Evolutionary conservation across 1,139 yeast genomes (phyloP).

Genomic region (Kodamaea sp.): DNA sequence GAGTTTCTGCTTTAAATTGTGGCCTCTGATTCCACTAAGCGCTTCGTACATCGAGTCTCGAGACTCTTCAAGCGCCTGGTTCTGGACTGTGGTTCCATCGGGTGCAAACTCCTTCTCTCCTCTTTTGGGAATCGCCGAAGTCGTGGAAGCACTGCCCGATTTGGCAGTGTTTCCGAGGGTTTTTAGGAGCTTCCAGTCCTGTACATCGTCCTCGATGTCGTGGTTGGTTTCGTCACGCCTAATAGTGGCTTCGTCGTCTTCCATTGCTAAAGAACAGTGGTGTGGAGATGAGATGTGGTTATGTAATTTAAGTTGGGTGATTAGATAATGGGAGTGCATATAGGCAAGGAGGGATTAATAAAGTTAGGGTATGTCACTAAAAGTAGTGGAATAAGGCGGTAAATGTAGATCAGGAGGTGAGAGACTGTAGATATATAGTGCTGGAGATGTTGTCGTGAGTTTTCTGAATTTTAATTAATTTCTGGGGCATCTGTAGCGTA

Average conservation of each 20-base stretch:
- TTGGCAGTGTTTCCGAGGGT: constrained; percentile 2
- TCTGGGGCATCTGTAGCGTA: no score
- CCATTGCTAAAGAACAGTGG: constrained; percentile 5
- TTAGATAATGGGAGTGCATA: no score
- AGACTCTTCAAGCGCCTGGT: constrained; percentile 51
- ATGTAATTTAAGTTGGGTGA: no score
- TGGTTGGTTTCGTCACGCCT: constrained; percentile 6
- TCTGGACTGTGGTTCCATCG: constrained; percentile 70
- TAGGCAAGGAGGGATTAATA: no score
- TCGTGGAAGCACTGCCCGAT: constrained; percentile 2
- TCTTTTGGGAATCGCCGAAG: constrained; percentile 32
- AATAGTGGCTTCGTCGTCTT: constrained; percentile 14
- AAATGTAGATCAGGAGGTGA: no score
- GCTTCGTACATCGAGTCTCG: constrained; percentile 76
- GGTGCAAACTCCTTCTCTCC: constrained; percentile 92
- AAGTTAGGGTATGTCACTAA: no score
- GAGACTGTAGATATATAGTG: no score
- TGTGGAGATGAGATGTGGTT: constrained; percentile 4
- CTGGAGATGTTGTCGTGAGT: no score
- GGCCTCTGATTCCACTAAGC: constrained; percentile 58
- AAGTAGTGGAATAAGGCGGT: no score
- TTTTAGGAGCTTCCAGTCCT: constrained; percentile 62
- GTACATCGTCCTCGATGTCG: constrained; percentile 57
- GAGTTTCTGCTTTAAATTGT: constrained; percentile 50
- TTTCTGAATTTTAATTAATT: no score